Base-by-base conservation (phyloP, 805 yeast genomes). In the Metschnikowia cubensis region DNA sequence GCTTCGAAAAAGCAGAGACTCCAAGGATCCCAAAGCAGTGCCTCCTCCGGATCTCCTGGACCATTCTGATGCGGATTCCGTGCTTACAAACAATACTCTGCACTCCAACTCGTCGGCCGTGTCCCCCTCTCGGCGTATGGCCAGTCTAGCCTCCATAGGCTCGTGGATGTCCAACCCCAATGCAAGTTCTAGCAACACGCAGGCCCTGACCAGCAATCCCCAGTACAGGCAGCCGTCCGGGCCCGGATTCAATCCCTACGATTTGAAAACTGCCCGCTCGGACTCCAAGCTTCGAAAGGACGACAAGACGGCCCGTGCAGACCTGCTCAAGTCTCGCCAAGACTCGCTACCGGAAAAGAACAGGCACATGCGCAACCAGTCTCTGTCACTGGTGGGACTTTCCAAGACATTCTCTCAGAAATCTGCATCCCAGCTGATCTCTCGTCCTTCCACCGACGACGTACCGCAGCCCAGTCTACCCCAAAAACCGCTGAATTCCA, bases 401-500 rank as follows among this genome's bases (percentile, higher is more conserved):
- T 21, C 34, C 18, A 36, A 31, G 21, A 15, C 46, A 3, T 22
- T 35, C 34, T 44, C 47, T 3, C 50, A 50, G 21, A 39, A 43
- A 10, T 40, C 42, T 4, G 32, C 47, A 6, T 25, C 50, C 6
- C 38, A 41, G 15, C 34, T 25, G 39, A 15, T 17, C 7, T 22
- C 46, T 33, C 38, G 52, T 10, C 48, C 58, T 40, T 59, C 58
- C n/a, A 44, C 3, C 29, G 47, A 32, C 22, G 50, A 29, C 29
- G 55, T 25, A 31, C 54, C 13, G 59, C 70, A 18, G 32, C 58
- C 11, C 45, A 53, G 15, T 55, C 67, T 42, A 11, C 65, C 87
- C 44, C 91, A 87, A 47, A 84, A 79, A 60, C 96, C 97, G 0
- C 66, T 70, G 6, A 81, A 85, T 56, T 81, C 76, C 10, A 70